Evolutionary conservation across 169 alveolate species (phyloP).

Genomic region (Besnoitia besnoiti): DNA sequence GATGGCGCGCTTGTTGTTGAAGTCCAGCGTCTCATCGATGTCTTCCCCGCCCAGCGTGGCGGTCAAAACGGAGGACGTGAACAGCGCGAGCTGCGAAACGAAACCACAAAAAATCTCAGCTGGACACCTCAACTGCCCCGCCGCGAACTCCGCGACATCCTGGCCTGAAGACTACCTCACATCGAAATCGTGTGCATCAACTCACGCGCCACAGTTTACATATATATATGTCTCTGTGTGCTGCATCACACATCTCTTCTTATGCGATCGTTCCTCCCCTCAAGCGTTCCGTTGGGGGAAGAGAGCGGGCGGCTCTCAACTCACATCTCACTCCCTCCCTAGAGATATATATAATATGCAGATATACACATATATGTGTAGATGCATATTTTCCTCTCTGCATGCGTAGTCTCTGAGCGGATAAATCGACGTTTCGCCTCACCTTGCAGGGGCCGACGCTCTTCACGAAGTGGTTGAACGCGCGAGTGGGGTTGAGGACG

Average conservation of each 20-base stretch:
- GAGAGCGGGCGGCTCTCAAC: too few species aligned
- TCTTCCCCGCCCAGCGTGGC: conserved; percentile 81
- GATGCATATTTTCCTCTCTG: not conserved
- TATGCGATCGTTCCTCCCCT: too few species aligned
- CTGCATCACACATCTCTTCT: not conserved
- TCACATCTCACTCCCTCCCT: too few species aligned
- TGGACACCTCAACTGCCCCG: not conserved
- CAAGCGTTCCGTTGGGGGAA: too few species aligned
- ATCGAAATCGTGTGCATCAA: not conserved
- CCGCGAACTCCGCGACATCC: not conserved
- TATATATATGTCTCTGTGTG: not conserved
- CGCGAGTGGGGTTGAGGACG: conserved; percentile 84
- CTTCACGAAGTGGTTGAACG: conserved; percentile 84
- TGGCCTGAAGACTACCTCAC: not conserved
- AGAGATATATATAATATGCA: too few species aligned
- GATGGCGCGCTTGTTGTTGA: conserved; percentile 81
- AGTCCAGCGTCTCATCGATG: conserved; percentile 83
- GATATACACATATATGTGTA: not conserved
- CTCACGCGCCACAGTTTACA: not conserved
- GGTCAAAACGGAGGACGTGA: conserved; percentile 82
- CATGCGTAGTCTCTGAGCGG: not conserved
- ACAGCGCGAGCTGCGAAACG: conserved; percentile 80
- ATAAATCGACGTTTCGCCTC: not conserved
- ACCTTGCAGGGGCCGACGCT: conserved; percentile 73
- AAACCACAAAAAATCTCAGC: not conserved